Evolutionary conservation across 78 protist species (phyloP).

Genomic region (Emiliania huxleyi): DNA sequence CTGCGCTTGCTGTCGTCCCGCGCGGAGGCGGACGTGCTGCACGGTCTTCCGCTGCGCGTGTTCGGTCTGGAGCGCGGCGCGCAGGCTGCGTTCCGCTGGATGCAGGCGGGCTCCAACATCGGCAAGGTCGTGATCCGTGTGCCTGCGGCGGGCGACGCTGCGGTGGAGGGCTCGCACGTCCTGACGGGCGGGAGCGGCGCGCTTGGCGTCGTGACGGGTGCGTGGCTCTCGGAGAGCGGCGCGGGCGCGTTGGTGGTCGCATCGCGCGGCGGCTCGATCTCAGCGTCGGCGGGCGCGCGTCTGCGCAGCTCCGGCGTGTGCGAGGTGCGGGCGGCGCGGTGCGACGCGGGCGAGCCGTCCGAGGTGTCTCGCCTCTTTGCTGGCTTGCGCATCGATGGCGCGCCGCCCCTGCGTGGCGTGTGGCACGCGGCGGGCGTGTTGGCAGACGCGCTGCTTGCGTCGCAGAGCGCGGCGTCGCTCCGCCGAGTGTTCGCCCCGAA

Average conservation of each 20-base stretch:
- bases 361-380: background rate
- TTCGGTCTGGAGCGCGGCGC: background rate
- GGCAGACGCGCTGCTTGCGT: background rate
- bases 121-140: slow-evolving; percentile 23
- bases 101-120: background rate
- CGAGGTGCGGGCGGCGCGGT: background rate
- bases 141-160: background rate
- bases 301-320: background rate
- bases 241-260: background rate
- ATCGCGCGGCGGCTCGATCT: background rate
- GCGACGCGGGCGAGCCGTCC: background rate
- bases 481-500: background rate
- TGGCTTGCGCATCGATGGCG: background rate
- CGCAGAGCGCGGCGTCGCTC: background rate
- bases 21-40: background rate
- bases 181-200: slow-evolving; percentile 34
- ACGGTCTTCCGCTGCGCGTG: background rate
- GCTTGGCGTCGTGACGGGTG: background rate
- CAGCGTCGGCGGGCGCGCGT: too few relatives aligned
- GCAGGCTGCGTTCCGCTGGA: background rate
- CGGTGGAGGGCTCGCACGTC: background rate
- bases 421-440: too few relatives aligned
- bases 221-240: slow-evolving; percentile 6
- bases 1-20: background rate
- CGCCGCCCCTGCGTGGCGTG: background rate